Percentiles rank a stretch among this genome's conserved stretches.
These are phyloP conservation scores for Platanus orientalis DNA, from an alignment of 164 flowering plant genomes.

Conservation along the genomic window DNA sequence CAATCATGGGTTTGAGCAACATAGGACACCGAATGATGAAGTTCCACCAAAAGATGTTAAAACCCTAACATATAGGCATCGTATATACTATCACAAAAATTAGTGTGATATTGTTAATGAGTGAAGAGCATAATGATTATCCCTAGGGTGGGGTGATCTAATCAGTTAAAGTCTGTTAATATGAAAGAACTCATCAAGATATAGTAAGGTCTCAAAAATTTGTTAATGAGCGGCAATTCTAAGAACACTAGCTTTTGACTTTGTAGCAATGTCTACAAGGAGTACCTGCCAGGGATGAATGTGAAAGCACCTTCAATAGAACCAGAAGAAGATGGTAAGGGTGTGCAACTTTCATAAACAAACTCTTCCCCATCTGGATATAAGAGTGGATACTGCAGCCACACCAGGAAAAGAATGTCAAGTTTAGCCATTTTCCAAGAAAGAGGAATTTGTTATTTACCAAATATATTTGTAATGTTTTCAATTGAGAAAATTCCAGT, in stretches of 20 bases:
- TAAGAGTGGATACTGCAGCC: conserved; percentile 74
- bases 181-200: background rate
- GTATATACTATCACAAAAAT: too few relatives aligned
- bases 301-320: conserved; percentile 84
- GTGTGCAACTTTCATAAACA: conserved; percentile 79
- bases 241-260: background rate
- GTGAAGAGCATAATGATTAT: too few relatives aligned
- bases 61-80: too few relatives aligned
- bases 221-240: background rate
- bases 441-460: background rate
- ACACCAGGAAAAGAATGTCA: conserved; percentile 2
- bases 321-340: conserved; percentile 42
- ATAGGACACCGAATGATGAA: too few relatives aligned
- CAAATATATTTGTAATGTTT: too few relatives aligned
- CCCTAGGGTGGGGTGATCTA: too few relatives aligned
- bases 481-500: too few relatives aligned
- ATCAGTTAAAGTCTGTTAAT: background rate
- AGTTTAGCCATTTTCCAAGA: background rate
- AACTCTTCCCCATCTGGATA: conserved; percentile 61
- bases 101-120: too few relatives aligned
- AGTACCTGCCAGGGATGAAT: conserved; percentile 94
- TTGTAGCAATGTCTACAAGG: background rate
- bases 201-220: background rate
- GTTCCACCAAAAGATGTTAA: too few relatives aligned
- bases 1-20: too few relatives aligned